Evolutionary conservation across 495 filamentous ascomycete genomes (phyloP), one percentile per base, ranked within the genome.

Genomic region (Penicillium diatomitis): DNA sequence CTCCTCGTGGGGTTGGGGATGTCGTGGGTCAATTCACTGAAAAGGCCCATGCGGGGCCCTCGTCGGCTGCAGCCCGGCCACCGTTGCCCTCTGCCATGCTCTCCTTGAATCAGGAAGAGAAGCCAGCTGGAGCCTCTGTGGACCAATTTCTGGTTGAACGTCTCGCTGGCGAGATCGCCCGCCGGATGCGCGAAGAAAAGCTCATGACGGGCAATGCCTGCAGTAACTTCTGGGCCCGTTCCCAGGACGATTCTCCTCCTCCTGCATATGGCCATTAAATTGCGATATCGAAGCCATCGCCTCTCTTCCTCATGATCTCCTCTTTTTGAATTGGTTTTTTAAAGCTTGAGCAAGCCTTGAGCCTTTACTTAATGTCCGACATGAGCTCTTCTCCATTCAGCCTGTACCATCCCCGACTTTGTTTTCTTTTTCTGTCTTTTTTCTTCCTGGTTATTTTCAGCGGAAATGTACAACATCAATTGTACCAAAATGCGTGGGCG

Each of bases 81-180:
- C 53, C 62, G 47, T 55, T 69, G 20, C 69, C 65, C n/a, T 65
- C 68, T n/a, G 56, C 60, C 5, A 45, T 58, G 29, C 65, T 75
- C 39, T 63, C 67, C 20, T 71, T 72, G 33, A 60, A 52, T 31
- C 55, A 58, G 30, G 55, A 65, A 8, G 63, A 65, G 6, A 62
- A 59, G 9, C 12, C 66, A 20, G 51, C 63, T 29, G 69, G 71
- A 10, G 78, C 81, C 11, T 81, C 88, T 11, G 69, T 95, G 32
- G 86, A 95, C 53, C 85, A 90, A 62, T 85, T 86, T 0, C 90
- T 90, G 79, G 83, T 96, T 54, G 84, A 85, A 71, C 89, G 90
- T 69, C 86, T 98, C 67, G 90, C 91, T 5, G 79, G 80, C 40
- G 91, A 98, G 66, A 90, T 96, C 40, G 88, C 88, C 37, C 77